These are phyloP conservation scores for Miscanthus lutarioriparius DNA, from an alignment of 176 grass and related monocot species.

Conservation along the genomic window DNA sequence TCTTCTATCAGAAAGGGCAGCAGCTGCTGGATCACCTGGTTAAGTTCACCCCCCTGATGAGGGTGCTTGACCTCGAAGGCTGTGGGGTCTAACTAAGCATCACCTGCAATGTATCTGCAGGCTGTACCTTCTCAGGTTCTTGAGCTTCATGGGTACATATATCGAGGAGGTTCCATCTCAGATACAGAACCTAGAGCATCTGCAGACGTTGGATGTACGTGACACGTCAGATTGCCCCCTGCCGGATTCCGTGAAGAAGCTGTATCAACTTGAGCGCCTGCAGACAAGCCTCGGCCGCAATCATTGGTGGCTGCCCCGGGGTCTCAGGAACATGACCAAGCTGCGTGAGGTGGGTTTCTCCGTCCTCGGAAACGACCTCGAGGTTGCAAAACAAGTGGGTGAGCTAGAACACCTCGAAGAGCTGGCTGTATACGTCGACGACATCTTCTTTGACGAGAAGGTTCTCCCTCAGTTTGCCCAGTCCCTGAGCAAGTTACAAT, in stretches of 20 bases:
- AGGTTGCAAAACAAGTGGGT: neutral
- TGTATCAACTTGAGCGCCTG: neutral
- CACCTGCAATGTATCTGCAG: neutral
- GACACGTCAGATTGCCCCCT: neutral
- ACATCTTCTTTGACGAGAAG: rapidly evolving
- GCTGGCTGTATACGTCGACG: neutral
- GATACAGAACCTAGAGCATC: neutral
- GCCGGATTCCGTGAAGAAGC: neutral
- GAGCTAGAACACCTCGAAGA: neutral
- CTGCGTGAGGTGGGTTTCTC: neutral
- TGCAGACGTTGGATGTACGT: constrained; percentile 4
- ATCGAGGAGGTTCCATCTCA: neutral
- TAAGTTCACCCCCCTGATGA: neutral
- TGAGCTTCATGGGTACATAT: neutral
- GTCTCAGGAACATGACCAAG: neutral
- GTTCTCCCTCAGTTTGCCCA: neutral
- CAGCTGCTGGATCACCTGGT: neutral
- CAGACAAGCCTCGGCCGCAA: neutral
- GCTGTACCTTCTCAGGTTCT: constrained; percentile 2
- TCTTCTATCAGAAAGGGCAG: neutral
- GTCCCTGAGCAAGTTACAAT: neutral
- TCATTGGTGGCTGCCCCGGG: neutral
- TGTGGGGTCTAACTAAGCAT: neutral
- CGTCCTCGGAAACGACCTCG: neutral
- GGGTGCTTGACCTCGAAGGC: constrained; percentile 13